A percentile compares a stretch with the other conserved stretches of the same genome.
Evolutionary conservation across 2,329 filamentous ascomycete genomes (phyloP).

Genomic region (Clarireedia sp.): DNA sequence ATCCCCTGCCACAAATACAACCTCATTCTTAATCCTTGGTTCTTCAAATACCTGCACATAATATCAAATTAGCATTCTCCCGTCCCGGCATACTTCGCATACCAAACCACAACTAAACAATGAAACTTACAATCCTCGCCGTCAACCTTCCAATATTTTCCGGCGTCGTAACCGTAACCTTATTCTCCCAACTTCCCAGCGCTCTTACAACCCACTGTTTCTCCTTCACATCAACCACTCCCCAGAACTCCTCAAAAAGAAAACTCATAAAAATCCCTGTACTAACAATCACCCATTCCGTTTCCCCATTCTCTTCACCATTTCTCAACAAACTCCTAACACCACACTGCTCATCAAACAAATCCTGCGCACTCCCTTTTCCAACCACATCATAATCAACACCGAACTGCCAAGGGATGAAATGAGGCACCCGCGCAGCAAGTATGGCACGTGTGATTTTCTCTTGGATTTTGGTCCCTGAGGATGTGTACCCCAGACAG

Average conservation of each 20-base stretch:
- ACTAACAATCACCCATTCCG: slow-evolving; percentile 57
- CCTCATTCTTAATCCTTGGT: slow-evolving; percentile 25
- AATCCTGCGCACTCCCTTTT: slow-evolving; percentile 47
- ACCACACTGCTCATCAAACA: slow-evolving; percentile 61
- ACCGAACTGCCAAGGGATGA: slow-evolving; percentile 67
- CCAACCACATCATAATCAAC: slow-evolving; percentile 63
- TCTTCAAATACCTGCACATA: slow-evolving; percentile 29
- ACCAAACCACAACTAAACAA: neutral
- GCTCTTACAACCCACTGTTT: slow-evolving; percentile 42
- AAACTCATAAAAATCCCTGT: slow-evolving; percentile 62
- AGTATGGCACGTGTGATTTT: slow-evolving; percentile 52
- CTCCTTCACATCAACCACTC: slow-evolving; percentile 46
- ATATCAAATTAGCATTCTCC: neutral
- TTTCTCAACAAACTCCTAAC: slow-evolving; percentile 42
- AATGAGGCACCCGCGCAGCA: slow-evolving; percentile 40
- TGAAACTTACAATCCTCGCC: slow-evolving; percentile 21
- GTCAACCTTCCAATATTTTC: slow-evolving; percentile 55
- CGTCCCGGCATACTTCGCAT: too few relatives aligned
- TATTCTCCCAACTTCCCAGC: slow-evolving; percentile 53
- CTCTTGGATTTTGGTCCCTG: slow-evolving; percentile 45
- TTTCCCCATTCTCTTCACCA: slow-evolving; percentile 35
- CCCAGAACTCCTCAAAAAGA: slow-evolving; percentile 55
- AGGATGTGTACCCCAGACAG: slow-evolving; percentile 51
- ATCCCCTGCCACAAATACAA: slow-evolving; percentile 54
- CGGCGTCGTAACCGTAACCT: slow-evolving; percentile 54